Base-by-base conservation (phyloP, 2,329 filamentous ascomycete genomes). In the Penicillium sp. region DNA sequence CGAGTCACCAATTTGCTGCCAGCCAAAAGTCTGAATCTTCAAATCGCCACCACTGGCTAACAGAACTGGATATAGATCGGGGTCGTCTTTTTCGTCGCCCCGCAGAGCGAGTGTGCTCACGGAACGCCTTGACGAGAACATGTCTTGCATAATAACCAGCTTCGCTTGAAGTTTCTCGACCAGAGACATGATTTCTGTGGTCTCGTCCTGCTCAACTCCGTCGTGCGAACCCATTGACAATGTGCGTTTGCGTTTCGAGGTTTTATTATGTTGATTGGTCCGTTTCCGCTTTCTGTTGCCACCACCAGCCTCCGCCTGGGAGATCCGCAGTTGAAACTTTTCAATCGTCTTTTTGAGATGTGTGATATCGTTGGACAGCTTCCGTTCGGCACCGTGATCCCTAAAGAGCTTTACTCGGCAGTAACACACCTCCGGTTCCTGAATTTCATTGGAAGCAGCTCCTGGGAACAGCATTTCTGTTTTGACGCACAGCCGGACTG, bases 351-450 rank as follows among this genome's bases (percentile, higher is more conserved):
- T 97, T 74, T 95, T 96, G 61, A 97, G 90, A 67, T 97, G 93
- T 0, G 91, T 90, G 8, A 97, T 84, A 64, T 97, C 93, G 69
- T 97, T 97, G 14, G 92, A 92, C 1, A 97, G 82, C 71, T 97
- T 97, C 47, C 93, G 86, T 73, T 97, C 93, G 0, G 94, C 94
- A 24, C 93, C 93, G 66, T 97, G 94, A 69, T 97, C 93, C 59
- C 93, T 86, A 80, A 97, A 97, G 2, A 97, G 85, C 74, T 97
- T 97, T 56, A 97, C 93, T 75, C 96, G 97, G 82, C 93, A 96
- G 74, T 89, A 97, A 72, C 90, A 92, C 18, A 96, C 87, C 72
- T 97, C 92, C 1, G 85, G 24, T 24, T 24, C 24, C 24, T 24
- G 24, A 24, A 24, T 24, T 24, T 24, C 24, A 24, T 24, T 24